A percentile compares a stretch with the other conserved stretches of the same genome.
These are phyloP conservation scores for Lodderomyces jiufengensis DNA, from an alignment of 1,139 yeast genomes.

Conservation along the genomic window DNA sequence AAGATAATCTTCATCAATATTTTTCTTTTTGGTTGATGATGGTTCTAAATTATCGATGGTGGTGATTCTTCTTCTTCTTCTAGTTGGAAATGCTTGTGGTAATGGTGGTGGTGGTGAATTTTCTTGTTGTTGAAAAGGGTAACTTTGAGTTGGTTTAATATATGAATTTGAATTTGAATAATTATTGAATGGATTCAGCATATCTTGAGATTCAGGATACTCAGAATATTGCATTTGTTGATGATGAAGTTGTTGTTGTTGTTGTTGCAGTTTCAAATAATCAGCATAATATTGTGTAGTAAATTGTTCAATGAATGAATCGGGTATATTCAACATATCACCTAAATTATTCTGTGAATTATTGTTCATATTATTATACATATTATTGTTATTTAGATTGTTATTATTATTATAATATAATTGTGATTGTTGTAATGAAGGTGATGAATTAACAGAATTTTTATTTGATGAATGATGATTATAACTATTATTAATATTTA, in stretches of 20 bases:
- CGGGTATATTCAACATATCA: slow-evolving; percentile 30
- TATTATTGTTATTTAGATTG: neutral
- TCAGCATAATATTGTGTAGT: slow-evolving; percentile 10
- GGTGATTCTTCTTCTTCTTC: slow-evolving; percentile 34
- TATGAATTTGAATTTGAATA: slow-evolving; percentile 39
- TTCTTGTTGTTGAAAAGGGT: slow-evolving; percentile 8
- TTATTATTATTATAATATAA: slow-evolving; percentile 8
- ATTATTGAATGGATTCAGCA: slow-evolving; percentile 35
- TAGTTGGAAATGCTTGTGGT: slow-evolving; percentile 18
- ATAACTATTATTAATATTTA: slow-evolving; percentile 6
- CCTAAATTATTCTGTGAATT: slow-evolving; percentile 17
- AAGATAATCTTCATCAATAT: slow-evolving; percentile 36
- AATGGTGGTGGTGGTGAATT: slow-evolving; percentile 11
- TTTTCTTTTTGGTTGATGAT: slow-evolving; percentile 14
- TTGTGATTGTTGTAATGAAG: slow-evolving; percentile 14
- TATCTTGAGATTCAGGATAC: slow-evolving; percentile 1
- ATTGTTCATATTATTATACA: slow-evolving; percentile 2
- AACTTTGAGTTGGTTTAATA: slow-evolving; percentile 18
- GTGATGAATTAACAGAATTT: slow-evolving; percentile 19
- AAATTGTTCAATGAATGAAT: slow-evolving; percentile 28
- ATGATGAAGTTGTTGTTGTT: slow-evolving; percentile 12
- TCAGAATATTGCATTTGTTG: slow-evolving; percentile 5
- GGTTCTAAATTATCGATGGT: slow-evolving; percentile 24
- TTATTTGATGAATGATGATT: slow-evolving; percentile 6
- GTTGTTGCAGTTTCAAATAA: slow-evolving; percentile 12